These are phyloP conservation scores for cucumber (Cucumis sativus) DNA, from an alignment of 306 rosid genomes.

Conservation along the genomic window DNA sequence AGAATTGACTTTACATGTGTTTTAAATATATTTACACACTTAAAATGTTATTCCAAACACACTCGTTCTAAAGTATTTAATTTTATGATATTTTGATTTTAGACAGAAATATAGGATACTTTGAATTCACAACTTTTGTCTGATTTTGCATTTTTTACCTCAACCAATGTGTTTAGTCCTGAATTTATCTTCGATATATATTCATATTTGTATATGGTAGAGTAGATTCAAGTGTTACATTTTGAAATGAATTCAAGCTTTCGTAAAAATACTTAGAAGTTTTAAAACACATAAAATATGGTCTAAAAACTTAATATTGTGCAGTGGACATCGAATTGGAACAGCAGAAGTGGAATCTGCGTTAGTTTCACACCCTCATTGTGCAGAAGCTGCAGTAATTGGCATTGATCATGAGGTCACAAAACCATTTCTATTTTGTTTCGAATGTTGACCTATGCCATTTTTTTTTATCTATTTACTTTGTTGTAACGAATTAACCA, in stretches of 20 bases:
- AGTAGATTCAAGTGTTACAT: not conserved
- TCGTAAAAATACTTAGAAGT: not conserved
- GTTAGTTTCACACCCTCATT: slow-evolving; percentile 66
- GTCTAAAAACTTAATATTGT: not conserved
- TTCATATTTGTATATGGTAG: no score
- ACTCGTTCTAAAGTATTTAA: no score
- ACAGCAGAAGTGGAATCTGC: slow-evolving; percentile 99
- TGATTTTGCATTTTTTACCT: not conserved
- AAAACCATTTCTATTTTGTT: not conserved
- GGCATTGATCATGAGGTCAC: slow-evolving; percentile 87
- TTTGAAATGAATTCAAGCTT: not conserved
- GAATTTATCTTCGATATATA: no score
- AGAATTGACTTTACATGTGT: no score
- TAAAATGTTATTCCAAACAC: no score
- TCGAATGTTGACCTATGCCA: not conserved
- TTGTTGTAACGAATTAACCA: not conserved
- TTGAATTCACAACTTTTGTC: not conserved
- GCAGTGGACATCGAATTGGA: slow-evolving; percentile 99
- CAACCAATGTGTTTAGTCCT: not conserved
- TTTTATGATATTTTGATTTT: not conserved
- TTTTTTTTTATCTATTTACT: no score
- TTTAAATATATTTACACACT: no score
- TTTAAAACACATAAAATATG: not conserved
- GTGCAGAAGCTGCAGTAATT: slow-evolving; percentile 98
- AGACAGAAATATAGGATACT: not conserved